Conservation (phyloP, 2,329 filamentous ascomycete genomes). For the Hypoxylon sp. region DNA sequence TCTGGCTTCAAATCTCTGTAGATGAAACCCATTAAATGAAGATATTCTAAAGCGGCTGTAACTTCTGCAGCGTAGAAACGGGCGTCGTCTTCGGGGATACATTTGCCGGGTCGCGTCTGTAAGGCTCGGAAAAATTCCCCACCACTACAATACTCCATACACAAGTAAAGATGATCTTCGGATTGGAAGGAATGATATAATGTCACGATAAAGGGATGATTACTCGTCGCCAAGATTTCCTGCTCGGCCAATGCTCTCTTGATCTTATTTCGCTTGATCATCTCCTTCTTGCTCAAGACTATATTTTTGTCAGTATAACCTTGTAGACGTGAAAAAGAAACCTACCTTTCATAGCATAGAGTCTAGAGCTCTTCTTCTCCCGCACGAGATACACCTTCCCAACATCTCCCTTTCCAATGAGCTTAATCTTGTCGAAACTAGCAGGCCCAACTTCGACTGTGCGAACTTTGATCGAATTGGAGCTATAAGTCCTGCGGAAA, state of each 20-base stretch:
- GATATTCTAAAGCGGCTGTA: conserved; percentile 93
- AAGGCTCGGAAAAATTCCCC: conserved; percentile 98
- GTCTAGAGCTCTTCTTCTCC: conserved; percentile 95
- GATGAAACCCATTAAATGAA: conserved; percentile 99
- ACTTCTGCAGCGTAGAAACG: conserved; percentile 98
- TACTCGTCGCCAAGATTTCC: conserved; percentile 97
- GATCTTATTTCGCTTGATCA: conserved; percentile 99
- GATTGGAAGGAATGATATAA: conserved; percentile 99
- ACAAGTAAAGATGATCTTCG: conserved; percentile 98
- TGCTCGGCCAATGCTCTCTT: conserved; percentile 98
- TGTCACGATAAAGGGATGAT: conserved; percentile 98
- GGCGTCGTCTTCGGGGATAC: conserved; percentile 95
- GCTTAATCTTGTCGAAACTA: conserved; percentile 99
- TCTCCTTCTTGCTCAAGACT: conserved; percentile 99
- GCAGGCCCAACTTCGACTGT: conserved; percentile 95
- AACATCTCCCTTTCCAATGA: conserved; percentile 98
- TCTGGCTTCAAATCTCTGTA: conserved; percentile 98
- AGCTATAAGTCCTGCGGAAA: conserved; percentile 96
- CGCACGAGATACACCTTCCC: conserved; percentile 98
- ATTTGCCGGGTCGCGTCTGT: conserved; percentile 96
- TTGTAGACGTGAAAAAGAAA: neutral
- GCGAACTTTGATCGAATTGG: conserved; percentile 98
- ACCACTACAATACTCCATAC: conserved; percentile 99
- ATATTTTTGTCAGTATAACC: conserved; percentile 57
- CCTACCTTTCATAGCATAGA: conserved; percentile 99